Evolutionary conservation across 2,329 filamentous ascomycete genomes (phyloP).

Genomic region (Trichoderma pleuroti): DNA sequence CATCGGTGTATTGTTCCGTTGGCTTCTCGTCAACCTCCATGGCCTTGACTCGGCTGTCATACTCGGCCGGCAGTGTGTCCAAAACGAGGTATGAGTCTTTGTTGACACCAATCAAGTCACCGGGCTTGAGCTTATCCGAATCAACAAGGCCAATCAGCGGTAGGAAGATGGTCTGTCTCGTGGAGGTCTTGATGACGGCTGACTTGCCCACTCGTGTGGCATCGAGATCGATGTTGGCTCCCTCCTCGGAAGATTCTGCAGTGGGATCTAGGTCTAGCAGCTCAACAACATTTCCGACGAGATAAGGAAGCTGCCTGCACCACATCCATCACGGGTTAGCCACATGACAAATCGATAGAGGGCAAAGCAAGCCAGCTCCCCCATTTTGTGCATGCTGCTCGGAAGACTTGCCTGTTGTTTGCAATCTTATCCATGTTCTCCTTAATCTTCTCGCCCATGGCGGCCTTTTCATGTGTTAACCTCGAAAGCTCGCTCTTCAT

Average conservation of each 20-base stretch:
- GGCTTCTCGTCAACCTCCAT: constrained; percentile 99
- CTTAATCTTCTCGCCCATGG: constrained; percentile 98
- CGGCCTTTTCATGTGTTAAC: constrained; percentile 88
- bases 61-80: constrained; percentile 94
- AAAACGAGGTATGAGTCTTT: constrained; percentile 98
- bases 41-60: constrained; percentile 97
- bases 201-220: constrained; percentile 96
- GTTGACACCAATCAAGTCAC: constrained; percentile 95
- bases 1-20: constrained; percentile 97
- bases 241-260: constrained; percentile 93
- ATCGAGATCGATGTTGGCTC: constrained; percentile 97
- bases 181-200: constrained; percentile 98
- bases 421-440: constrained; percentile 99
- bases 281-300: constrained; percentile 97
- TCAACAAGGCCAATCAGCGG: constrained; percentile 96
- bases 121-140: constrained; percentile 89
- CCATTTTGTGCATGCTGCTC: background rate
- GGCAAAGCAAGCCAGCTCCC: background rate
- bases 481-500: constrained; percentile 98
- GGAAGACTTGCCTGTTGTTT: constrained; percentile 76
- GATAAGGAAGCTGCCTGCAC: constrained; percentile 86
- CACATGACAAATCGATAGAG: background rate
- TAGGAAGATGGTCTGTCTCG: constrained; percentile 96
- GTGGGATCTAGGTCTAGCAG: constrained; percentile 94
- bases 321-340: constrained; percentile 3